phyloP scores from a whole-genome alignment of 2,329 filamentous ascomycete genomes.

The Calonectria hongkongensis region DNA sequence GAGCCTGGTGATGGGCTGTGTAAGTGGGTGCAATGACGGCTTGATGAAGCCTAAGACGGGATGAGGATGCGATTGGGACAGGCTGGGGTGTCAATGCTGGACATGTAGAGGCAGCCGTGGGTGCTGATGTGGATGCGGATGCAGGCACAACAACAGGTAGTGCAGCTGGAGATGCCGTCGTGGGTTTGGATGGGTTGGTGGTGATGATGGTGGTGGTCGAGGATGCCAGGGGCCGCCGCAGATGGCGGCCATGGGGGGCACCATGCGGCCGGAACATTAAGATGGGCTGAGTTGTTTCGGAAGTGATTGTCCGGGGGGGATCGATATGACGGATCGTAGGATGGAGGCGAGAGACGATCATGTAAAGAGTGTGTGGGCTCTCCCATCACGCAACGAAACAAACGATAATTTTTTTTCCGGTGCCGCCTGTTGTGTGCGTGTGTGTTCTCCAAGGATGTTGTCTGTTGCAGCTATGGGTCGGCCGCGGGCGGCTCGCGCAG shows the following conservation, averaged over 20 bases:
- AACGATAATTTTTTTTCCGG: conserved; percentile 22
- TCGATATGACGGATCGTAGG: conserved; percentile 48
- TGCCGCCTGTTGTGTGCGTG: neutral
- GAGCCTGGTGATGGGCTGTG: conserved; percentile 33
- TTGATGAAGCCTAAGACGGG: conserved; percentile 33
- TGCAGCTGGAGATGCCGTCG: conserved; percentile 27
- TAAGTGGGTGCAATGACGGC: conserved; percentile 16
- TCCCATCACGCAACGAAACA: conserved; percentile 26
- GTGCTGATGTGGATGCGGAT: conserved; percentile 24
- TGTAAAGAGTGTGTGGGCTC: conserved; percentile 29
- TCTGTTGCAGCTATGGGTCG: conserved; percentile 10
- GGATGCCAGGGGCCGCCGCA: conserved; percentile 52
- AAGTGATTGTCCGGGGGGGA: conserved; percentile 35
- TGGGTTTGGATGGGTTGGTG: conserved; percentile 39
- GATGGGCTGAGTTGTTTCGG: conserved; percentile 46
- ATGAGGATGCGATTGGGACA: conserved; percentile 26
- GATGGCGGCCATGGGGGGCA: conserved; percentile 53
- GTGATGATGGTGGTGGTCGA: conserved; percentile 23
- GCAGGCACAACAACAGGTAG: conserved; percentile 10
- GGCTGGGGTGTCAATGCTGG: conserved; percentile 23
- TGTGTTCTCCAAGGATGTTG: conserved; percentile 8
- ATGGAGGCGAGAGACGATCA: conserved; percentile 36
- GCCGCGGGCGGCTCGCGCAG: conserved; percentile 41
- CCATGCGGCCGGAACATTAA: conserved; percentile 55
- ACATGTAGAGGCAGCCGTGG: conserved; percentile 11